Conservation (phyloP, 1,284 basidiomycete genomes). For the Sporisorium reilianum region DNA sequence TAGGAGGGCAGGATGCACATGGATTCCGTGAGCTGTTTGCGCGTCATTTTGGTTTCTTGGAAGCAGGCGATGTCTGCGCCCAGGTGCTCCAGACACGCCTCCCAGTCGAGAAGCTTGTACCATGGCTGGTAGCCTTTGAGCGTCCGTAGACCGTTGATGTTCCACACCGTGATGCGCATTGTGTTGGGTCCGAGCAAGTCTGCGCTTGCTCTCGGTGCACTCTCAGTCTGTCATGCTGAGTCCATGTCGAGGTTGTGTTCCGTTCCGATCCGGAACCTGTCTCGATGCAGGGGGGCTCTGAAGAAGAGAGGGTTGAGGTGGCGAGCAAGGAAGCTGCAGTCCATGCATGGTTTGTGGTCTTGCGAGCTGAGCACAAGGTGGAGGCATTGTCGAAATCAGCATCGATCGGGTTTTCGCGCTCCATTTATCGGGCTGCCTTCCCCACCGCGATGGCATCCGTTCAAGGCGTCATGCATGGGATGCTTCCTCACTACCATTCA, state of each 20-base stretch:
- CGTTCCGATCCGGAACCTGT: not conserved
- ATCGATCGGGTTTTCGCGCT: conserved; percentile 10
- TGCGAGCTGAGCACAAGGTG: conserved; percentile 11
- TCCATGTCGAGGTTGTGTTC: conserved; percentile 2
- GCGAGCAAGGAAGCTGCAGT: not conserved
- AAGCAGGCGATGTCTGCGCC: conserved; percentile 66
- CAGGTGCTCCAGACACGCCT: conserved; percentile 62
- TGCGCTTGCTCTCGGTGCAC: conserved; percentile 5
- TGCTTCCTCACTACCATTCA: not conserved
- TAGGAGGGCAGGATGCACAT: conserved; percentile 64
- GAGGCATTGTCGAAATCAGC: conserved; percentile 7
- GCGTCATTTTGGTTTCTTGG: conserved; percentile 67
- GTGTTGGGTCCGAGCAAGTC: not conserved
- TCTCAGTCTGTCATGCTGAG: conserved; percentile 3
- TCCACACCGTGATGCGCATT: conserved; percentile 66
- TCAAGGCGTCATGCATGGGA: not conserved
- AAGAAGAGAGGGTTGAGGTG: not conserved
- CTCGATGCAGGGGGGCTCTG: not conserved
- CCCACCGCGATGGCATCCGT: conserved; percentile 1
- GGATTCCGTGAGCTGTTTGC: conserved; percentile 59
- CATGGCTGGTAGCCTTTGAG: conserved; percentile 65
- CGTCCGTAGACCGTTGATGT: conserved; percentile 67
- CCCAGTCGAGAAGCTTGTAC: conserved; percentile 61
- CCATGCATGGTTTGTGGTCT: conserved; percentile 13
- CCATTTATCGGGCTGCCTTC: conserved; percentile 1